Base-by-base conservation (phyloP, 805 yeast genomes). In the Wickerhamiella spandovensis region DNA sequence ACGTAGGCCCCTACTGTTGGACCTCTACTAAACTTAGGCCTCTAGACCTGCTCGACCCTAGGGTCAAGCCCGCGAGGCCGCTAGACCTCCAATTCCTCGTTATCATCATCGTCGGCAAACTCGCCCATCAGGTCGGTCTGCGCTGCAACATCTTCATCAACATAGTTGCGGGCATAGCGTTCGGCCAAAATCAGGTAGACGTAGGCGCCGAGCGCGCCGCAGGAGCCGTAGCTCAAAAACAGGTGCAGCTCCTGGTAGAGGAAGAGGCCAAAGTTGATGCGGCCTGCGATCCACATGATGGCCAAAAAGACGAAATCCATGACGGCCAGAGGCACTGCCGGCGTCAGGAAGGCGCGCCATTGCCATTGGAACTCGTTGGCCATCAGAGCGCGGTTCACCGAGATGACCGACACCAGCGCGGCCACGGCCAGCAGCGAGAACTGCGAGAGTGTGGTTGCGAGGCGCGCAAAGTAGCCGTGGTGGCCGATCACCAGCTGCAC, bases 321-420 rank as follows among this genome's bases (percentile, higher is more conserved):
- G 25, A 44, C 44, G 15, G 50, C 55, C 24, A 58, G 44, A 3
- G 63, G 63, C n/a, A 59, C 46, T 7, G 59, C 59, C 7, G 62
- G 61, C 17, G 63, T 59, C 22, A 59, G 51, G 53, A 59, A 59
- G 22, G 62, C 61, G 21, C 63, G 58, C 63, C 63, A 59, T 37
- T 59, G 63, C 63, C 63, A 59, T 45, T 59, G 60, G 56, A 59
- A 58, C 48, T 59, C 63, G 47, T 58, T 59, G 18, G 59, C 53
- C 12, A 59, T 55, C 48, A 59, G 48, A 2, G 62, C 63, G 23
- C 63, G 60, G 51, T 59, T 59, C 30, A 59, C 63, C 8, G 58
- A 53, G 30, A 59, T 57, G 32, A 59, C 55, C 15, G 62, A 47
- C 9, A 58, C 53, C n/a, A 59, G 45, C 5, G 58, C 58, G 5